Base-by-base conservation (phyloP, 371 early-diverging fungal genomes). In the Gilbertella persicaria region DNA sequence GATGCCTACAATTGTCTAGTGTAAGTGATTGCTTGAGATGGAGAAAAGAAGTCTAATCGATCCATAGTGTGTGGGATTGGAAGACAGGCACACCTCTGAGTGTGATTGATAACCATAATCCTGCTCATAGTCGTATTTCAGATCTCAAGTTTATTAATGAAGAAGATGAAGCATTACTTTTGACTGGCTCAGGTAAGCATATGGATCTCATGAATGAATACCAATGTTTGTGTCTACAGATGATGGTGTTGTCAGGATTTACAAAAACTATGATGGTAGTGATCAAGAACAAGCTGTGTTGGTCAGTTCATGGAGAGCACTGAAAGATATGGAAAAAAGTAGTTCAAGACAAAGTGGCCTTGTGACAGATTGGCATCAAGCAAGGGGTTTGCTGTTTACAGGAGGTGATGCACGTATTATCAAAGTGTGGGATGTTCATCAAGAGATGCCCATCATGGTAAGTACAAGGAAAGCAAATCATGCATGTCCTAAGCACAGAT, bases 111-210 rank as follows among this genome's bases (percentile, higher is more conserved):
- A 88, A 89, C 55, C 69, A 75, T 20, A 88, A 90, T 50, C 88
- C 89, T 28, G 28, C 65, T 16, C 79, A 85, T 20, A 88, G 86
- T 59, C 69, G 78, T 46, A 85, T 95, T 38, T 84, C 92, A 0
- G 84, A 84, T 46, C 54, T 96, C 63, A 85, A 89, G 42, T 86
- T 95, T 53, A 83, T 97, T 19, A 97, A 98, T 65, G 95, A 96
- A 65, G 89, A 93, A 38, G 94, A 94, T 56, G 77, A 85, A 24
- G 86, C 91, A 9, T 65, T 94, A 66, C 72, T 97, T 45, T 60
- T 92, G 41, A 88, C 86, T 5, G 96, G 86, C 12, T 87, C 91
- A 58, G 86, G 88, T 86, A 77, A 38, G 44, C 14, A 0, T 23
- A n/a, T n/a, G n/a, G n/a, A n/a, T n/a, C n/a, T n/a, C n/a, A n/a